These are phyloP conservation scores for Mycocalia duriaeana DNA, from an alignment of 1,284 basidiomycete genomes.

Conservation along the genomic window DNA sequence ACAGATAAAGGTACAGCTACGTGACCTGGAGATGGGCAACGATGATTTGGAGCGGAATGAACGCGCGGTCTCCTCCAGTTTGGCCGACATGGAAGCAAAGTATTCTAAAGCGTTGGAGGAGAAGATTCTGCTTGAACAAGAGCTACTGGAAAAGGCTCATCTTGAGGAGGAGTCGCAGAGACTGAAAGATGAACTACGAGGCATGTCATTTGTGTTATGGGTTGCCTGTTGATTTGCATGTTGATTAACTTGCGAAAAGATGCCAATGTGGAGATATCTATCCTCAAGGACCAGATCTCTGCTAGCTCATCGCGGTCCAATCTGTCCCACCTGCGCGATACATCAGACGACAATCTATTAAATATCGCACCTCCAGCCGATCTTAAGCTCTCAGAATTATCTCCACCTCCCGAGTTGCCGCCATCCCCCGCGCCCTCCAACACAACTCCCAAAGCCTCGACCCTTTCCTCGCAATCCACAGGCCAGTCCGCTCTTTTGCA, in stretches of 20 bases:
- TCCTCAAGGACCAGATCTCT: constrained; percentile 73
- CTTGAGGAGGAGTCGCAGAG: constrained; percentile 92
- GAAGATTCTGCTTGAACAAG: constrained; percentile 95
- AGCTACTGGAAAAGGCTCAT: constrained; percentile 86
- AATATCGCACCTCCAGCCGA: constrained; percentile 54
- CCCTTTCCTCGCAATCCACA: constrained; percentile 21
- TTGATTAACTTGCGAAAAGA: too few species aligned
- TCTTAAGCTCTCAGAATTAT: constrained; percentile 57
- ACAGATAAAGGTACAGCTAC: constrained; percentile 72
- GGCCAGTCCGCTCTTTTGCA: constrained; percentile 47
- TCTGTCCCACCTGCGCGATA: constrained; percentile 17
- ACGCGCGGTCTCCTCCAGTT: constrained; percentile 84
- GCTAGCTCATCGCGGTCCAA: constrained; percentile 19
- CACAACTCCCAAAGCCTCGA: constrained; percentile 33
- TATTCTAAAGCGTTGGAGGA: constrained; percentile 92
- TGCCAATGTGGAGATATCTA: constrained; percentile 79
- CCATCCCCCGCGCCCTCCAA: constrained; percentile 21
- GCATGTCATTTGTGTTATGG: too few species aligned
- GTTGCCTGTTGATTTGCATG: too few species aligned
- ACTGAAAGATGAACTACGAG: constrained; percentile 89
- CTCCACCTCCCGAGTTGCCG: constrained; percentile 38
- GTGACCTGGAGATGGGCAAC: constrained; percentile 93
- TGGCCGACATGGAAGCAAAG: constrained; percentile 87
- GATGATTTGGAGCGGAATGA: constrained; percentile 93
- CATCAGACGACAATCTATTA: constrained; percentile 52